Base-by-base conservation (phyloP, 345 rosid genomes). In the Zanthoxylum bungeanum region DNA sequence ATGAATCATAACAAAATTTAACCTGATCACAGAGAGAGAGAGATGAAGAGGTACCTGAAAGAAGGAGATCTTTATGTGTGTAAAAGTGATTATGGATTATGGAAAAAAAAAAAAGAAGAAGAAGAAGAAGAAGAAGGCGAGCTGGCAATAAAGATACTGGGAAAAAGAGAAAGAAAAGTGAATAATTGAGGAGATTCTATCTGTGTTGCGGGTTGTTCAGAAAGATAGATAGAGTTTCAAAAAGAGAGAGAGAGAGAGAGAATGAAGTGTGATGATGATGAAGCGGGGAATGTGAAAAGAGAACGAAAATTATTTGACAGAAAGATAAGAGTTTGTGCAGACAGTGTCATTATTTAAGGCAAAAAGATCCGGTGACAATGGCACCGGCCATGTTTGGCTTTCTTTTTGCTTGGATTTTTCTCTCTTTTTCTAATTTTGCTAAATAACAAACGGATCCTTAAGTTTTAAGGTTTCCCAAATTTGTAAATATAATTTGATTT, bases 361-460 rank as follows among this genome's bases (percentile, higher is more conserved):
- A 60, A 57, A 77, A 74, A 60, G 81, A 77, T 84, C 86, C 85
- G 84, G 79, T 66, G 79, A 77, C 82, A 59, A 68, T 73, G 85
- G 80, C 81, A 73, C 84, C 83, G 78, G 76, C 83, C 81, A 58
- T 68, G 76, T n/a, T 68, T 79, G 63, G 50, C 69, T 62, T 40
- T 62, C 40, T 4, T 37, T 10, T 30, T 59, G 74, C 68, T 71
- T 66, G 69, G 70, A 46, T 59, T 11, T 10, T 30, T 7, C 12
- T 44, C 19, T 31, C 0, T 7, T n/a, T 21, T 7, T 7, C 2
- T 6, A 14, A 44, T 44, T 44, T 14, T 44, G 19, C 5, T 44
- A 12, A 44, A 44, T 44, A 44, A 44, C 49, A 44, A 44, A 3
- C 17, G 49, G 2, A 44, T 44, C 12, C 49, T 14, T 44, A 14